Evolutionary conservation across 371 early-diverging fungal genomes (phyloP).

Genomic region (Mucor mucedo): DNA sequence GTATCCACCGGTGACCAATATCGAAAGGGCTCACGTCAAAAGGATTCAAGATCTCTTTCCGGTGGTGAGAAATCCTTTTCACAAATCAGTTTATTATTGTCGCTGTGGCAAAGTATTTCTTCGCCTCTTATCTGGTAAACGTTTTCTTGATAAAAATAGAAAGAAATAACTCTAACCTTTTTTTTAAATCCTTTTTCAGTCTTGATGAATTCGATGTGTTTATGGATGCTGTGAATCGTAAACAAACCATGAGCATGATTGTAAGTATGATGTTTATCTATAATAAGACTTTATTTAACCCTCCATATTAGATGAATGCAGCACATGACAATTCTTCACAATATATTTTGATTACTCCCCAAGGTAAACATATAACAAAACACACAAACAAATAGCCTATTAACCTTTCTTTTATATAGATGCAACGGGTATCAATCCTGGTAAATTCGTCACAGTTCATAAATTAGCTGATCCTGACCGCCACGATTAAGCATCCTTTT

Average conservation of each 20-base stretch:
- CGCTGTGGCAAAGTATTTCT: slow-evolving; percentile 97
- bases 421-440: slow-evolving; percentile 63
- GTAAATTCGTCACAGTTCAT: slow-evolving; percentile 73
- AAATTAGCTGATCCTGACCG: slow-evolving; percentile 73
- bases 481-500: not conserved
- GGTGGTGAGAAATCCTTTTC: slow-evolving; percentile 99
- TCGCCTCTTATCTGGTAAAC: slow-evolving; percentile 89
- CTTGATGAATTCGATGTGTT: slow-evolving; percentile 99
- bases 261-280: slow-evolving; percentile 28
- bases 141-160: no score
- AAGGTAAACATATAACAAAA: slow-evolving; percentile 46
- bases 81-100: slow-evolving; percentile 93
- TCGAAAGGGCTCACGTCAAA: slow-evolving; percentile 57
- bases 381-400: slow-evolving; percentile 33
- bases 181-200: slow-evolving; percentile 30
- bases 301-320: slow-evolving; percentile 63
- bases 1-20: slow-evolving; percentile 53
- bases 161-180: not conserved
- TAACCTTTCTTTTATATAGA: slow-evolving; percentile 20
- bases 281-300: not conserved
- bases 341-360: slow-evolving; percentile 97
- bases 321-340: slow-evolving; percentile 81
- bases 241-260: slow-evolving; percentile 87
- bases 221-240: slow-evolving; percentile 98
- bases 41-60: slow-evolving; percentile 90